These are phyloP conservation scores for Alternaria brassicae DNA, from an alignment of 2,329 filamentous ascomycete genomes.

Conservation along the genomic window DNA sequence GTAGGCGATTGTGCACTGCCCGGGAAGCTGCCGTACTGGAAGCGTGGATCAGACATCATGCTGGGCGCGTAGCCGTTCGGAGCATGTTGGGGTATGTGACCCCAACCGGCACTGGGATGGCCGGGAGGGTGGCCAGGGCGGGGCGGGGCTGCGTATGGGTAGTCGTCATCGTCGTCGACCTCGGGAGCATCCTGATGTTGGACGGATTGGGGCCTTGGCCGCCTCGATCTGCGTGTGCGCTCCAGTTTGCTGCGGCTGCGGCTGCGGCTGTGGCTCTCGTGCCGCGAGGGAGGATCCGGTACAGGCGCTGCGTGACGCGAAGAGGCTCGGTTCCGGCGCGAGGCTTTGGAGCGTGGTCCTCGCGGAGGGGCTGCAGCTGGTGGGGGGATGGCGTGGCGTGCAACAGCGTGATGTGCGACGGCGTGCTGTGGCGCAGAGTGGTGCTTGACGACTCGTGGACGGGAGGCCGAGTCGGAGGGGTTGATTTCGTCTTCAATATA, in stretches of 20 bases:
- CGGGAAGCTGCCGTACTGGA: conserved; percentile 35
- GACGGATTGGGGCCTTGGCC: conserved; percentile 44
- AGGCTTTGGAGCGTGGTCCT: conserved; percentile 48
- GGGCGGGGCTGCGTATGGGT: conserved; percentile 47
- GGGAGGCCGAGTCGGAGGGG: conserved; percentile 59
- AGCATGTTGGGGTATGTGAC: conserved; percentile 43
- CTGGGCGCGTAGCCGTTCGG: conserved; percentile 50
- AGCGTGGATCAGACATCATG: conserved; percentile 47
- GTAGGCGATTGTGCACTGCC: conserved; percentile 31
- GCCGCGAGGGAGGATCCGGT: conserved; percentile 43
- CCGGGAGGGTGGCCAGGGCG: conserved; percentile 40
- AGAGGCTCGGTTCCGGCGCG: conserved; percentile 48
- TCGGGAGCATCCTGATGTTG: conserved; percentile 54
- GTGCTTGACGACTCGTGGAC: conserved; percentile 42
- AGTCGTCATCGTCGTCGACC: conserved; percentile 56
- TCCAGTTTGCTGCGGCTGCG: conserved; percentile 43
- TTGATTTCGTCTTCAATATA: conserved; percentile 53
- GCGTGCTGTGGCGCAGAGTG: conserved; percentile 27
- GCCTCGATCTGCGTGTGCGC: conserved; percentile 37
- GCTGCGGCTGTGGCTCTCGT: conserved; percentile 43
- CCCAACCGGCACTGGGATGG: conserved; percentile 48
- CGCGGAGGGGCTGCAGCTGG: conserved; percentile 45
- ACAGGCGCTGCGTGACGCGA: conserved; percentile 46
- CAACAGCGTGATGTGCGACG: conserved; percentile 32
- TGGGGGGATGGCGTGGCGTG: conserved; percentile 37